These are phyloP conservation scores for Brassica cretica DNA, from an alignment of 345 rosid genomes.

Conservation along the genomic window DNA sequence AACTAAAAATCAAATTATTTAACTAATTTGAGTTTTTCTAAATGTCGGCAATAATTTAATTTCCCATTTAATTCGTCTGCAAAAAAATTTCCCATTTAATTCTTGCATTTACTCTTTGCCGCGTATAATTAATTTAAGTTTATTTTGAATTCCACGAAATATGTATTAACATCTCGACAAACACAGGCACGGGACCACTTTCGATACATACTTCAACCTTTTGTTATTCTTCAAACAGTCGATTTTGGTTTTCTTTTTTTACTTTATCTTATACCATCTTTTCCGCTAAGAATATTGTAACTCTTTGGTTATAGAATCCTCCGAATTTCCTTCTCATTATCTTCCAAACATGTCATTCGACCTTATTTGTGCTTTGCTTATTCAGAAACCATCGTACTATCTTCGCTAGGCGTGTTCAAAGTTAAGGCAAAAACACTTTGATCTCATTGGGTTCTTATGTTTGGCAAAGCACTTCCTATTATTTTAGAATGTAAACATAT, in stretches of 20 bases:
- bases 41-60: not conserved
- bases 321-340: not conserved
- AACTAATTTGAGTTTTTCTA: not conserved
- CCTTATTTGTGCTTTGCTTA: constrained; percentile 13
- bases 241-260: not conserved
- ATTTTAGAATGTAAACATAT: not conserved
- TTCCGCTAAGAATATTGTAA: constrained; percentile 1
- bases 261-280: not conserved
- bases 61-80: no score
- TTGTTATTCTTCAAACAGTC: constrained; percentile 8
- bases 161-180: not conserved
- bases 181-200: constrained; percentile 9
- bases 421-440: not conserved
- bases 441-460: not conserved
- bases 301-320: constrained; percentile 4
- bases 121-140: not conserved
- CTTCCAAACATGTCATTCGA: not conserved
- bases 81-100: not conserved
- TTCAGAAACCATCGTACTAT: not conserved
- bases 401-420: not conserved
- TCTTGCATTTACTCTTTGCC: not conserved
- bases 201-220: not conserved
- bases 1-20: not conserved
- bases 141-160: not conserved
- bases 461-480: not conserved